Conservation (phyloP, 441 rosid genomes). For the Sinapis alba region DNA sequence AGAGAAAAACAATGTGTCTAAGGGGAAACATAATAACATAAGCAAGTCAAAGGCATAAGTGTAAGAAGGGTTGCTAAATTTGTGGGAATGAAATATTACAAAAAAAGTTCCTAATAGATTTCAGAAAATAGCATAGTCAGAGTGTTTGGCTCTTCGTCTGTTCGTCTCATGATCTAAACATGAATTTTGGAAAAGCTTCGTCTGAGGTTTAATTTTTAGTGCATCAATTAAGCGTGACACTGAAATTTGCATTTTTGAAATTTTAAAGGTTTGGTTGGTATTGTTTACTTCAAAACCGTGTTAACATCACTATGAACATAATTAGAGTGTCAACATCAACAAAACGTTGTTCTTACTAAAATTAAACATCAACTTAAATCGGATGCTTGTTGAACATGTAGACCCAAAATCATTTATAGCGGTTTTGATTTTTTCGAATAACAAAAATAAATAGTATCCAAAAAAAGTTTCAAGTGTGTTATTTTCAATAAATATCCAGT, state of each 20-base stretch:
- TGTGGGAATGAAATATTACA: neutral
- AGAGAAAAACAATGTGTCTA: neutral
- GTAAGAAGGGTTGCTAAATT: neutral
- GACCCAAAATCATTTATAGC: slow-evolving; percentile 20
- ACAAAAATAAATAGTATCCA: slow-evolving; percentile 1
- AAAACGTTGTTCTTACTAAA: neutral
- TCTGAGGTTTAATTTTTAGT: too few relatives aligned
- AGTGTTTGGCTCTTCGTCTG: too few relatives aligned
- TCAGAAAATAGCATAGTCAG: neutral
- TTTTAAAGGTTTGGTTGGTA: too few relatives aligned
- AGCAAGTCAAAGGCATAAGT: neutral
- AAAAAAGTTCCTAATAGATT: neutral
- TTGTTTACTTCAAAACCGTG: too few relatives aligned
- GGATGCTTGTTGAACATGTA: slow-evolving; percentile 28
- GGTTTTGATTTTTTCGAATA: slow-evolving; percentile 12
- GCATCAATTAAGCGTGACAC: too few relatives aligned
- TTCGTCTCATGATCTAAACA: too few relatives aligned
- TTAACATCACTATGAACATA: too few relatives aligned
- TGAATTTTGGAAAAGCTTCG: too few relatives aligned
- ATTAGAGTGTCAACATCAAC: too few relatives aligned
- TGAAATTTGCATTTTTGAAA: too few relatives aligned
- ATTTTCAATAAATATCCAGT: neutral
- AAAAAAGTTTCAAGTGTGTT: neutral
- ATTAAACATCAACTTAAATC: slow-evolving; percentile 12
- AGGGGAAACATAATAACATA: neutral